phyloP scores from a whole-genome alignment of 2,329 filamentous ascomycete species.

The Fusarium burgessii region DNA sequence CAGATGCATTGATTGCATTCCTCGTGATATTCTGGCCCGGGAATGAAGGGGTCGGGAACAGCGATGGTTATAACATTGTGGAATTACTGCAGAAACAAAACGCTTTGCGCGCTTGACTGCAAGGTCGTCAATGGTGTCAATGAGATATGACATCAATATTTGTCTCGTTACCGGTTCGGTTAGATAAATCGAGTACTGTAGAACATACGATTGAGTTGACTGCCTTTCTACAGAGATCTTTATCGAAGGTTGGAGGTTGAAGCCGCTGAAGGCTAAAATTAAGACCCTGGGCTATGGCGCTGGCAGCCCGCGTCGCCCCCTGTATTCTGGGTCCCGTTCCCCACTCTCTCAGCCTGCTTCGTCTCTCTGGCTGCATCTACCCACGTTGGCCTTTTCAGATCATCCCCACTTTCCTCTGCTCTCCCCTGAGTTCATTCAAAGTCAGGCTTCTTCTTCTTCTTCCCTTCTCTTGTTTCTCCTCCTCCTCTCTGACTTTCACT shows the following conservation, averaged over 20 bases:
- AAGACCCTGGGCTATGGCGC: constrained; percentile 15
- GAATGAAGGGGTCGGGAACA: constrained; percentile 5
- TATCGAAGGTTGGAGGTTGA: constrained; percentile 10
- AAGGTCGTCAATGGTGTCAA: neutral
- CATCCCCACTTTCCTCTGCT: constrained; percentile 39
- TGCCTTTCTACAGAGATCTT: constrained; percentile 26
- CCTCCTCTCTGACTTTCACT: constrained; percentile 32
- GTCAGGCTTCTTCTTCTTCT: constrained; percentile 27
- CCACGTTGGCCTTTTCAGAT: constrained; percentile 48
- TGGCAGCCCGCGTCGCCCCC: constrained; percentile 20
- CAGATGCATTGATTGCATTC: neutral
- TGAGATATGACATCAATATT: neutral
- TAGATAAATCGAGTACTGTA: constrained; percentile 1
- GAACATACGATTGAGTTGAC: neutral
- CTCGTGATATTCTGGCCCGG: neutral
- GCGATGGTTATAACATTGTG: neutral
- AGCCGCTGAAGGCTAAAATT: constrained; percentile 13
- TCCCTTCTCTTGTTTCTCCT: constrained; percentile 13
- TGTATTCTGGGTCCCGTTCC: constrained; percentile 15
- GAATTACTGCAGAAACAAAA: neutral
- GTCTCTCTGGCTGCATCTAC: constrained; percentile 40
- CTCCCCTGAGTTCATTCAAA: constrained; percentile 44
- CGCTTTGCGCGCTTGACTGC: neutral
- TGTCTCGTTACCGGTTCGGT: constrained; percentile 4
- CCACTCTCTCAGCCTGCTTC: constrained; percentile 31